Evolutionary conservation across 1,284 basidiomycete species (phyloP).

Genomic region (Chondrostereum purpureum): DNA sequence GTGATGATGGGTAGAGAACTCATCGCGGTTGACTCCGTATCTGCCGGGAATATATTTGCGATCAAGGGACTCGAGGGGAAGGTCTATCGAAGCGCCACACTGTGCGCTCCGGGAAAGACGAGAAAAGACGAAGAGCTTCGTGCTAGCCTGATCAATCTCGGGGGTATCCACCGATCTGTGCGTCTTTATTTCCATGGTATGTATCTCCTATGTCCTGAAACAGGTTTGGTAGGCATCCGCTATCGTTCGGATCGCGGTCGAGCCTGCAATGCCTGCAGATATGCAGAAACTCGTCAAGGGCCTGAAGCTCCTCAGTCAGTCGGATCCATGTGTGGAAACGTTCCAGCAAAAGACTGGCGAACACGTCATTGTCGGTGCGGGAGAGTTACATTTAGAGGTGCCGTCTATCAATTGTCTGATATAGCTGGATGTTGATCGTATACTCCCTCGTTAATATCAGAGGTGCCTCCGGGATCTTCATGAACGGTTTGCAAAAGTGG

Average conservation of each 20-base stretch:
- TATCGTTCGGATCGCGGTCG: slow-evolving; percentile 93
- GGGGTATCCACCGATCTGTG: slow-evolving; percentile 69
- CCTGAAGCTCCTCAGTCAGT: slow-evolving; percentile 85
- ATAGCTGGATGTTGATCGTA: slow-evolving; percentile 3
- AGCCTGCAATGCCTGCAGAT: slow-evolving; percentile 85
- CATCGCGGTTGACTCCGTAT: slow-evolving; percentile 75
- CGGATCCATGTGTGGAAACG: slow-evolving; percentile 96
- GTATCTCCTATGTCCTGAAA: too few relatives aligned
- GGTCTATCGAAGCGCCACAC: slow-evolving; percentile 86
- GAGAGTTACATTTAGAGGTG: slow-evolving; percentile 94
- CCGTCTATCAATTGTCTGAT: slow-evolving; percentile 11
- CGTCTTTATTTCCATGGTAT: slow-evolving; percentile 25
- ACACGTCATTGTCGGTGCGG: slow-evolving; percentile 94
- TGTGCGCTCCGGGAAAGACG: slow-evolving; percentile 58
- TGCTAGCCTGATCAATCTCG: slow-evolving; percentile 76
- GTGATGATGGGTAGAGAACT: slow-evolving; percentile 98
- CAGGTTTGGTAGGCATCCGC: slow-evolving; percentile 64
- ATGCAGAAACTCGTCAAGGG: slow-evolving; percentile 90
- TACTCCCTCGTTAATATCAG: slow-evolving; percentile 42
- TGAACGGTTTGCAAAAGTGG: slow-evolving; percentile 90
- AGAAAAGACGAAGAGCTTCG: slow-evolving; percentile 25
- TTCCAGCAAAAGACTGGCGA: slow-evolving; percentile 97
- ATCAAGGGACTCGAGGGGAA: slow-evolving; percentile 86
- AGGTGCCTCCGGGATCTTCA: slow-evolving; percentile 92
- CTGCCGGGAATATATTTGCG: slow-evolving; percentile 96